Conservation (phyloP, 768 basidiomycete species). For the Ramaria sp. region DNA sequence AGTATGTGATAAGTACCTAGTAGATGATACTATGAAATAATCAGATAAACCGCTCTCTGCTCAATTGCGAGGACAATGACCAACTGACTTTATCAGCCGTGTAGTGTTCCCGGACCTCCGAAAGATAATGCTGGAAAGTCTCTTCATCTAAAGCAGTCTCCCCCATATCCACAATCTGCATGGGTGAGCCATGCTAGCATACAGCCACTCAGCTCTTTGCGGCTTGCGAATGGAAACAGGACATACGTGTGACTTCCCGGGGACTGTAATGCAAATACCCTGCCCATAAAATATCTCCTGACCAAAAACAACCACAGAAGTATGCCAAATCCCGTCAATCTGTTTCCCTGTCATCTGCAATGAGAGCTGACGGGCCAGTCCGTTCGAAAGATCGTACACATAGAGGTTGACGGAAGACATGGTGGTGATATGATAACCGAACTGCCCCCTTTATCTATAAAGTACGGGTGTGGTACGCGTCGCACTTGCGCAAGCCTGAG, state of each 20-base stretch:
- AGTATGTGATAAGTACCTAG: constrained; percentile 43
- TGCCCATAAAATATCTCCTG: constrained; percentile 88
- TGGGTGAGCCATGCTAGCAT: constrained; percentile 60
- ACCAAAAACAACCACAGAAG: constrained; percentile 78
- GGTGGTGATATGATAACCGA: neutral
- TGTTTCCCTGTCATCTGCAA: constrained; percentile 75
- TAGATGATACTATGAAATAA: constrained; percentile 62
- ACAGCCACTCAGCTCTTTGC: neutral
- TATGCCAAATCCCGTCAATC: constrained; percentile 96
- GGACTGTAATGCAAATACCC: constrained; percentile 61
- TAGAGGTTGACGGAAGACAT: constrained; percentile 58
- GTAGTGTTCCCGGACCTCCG: constrained; percentile 66
- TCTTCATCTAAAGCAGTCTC: constrained; percentile 72
- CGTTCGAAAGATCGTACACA: constrained; percentile 86
- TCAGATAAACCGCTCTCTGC: neutral
- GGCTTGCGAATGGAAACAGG: neutral
- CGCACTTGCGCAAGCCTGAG: neutral
- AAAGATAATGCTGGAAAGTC: constrained; percentile 78
- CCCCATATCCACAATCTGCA: constrained; percentile 65
- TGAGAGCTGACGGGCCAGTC: constrained; percentile 72
- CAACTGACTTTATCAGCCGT: constrained; percentile 75
- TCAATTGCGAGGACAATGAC: neutral
- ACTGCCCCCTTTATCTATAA: neutral
- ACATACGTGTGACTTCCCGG: constrained; percentile 77
- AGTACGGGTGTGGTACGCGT: neutral